These are phyloP conservation scores for Flagelloscypha sp. DNA, from an alignment of 768 basidiomycete genomes.

Conservation along the genomic window DNA sequence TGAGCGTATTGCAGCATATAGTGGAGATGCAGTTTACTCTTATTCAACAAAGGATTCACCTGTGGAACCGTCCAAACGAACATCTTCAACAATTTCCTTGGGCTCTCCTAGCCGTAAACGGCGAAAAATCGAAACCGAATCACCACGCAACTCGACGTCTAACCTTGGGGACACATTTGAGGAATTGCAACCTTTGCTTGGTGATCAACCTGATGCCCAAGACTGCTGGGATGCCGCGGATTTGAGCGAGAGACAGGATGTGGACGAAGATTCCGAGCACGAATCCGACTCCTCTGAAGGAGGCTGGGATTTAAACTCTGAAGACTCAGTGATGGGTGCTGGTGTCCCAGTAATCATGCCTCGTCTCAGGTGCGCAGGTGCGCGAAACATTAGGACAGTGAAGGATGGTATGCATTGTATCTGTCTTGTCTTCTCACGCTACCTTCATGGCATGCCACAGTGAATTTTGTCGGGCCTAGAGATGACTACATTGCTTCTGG, in stretches of 20 bases:
- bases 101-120: conserved; percentile 21
- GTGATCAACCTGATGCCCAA: conserved; percentile 6
- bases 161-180: conserved; percentile 5
- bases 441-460: conserved; percentile 25
- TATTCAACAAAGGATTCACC: conserved; percentile 68
- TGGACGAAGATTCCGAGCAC: conserved; percentile 20
- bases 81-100: conserved; percentile 18
- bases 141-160: conserved; percentile 3
- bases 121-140: conserved; percentile 8
- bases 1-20: conserved; percentile 46
- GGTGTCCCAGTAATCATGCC: conserved; percentile 54
- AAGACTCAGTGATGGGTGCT: no score
- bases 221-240: conserved; percentile 24
- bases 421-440: neutral
- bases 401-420: conserved; percentile 63
- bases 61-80: conserved; percentile 14
- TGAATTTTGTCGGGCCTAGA: conserved; percentile 74
- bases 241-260: conserved; percentile 16
- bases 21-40: conserved; percentile 61
- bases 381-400: conserved; percentile 73
- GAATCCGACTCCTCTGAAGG: conserved; percentile 18
- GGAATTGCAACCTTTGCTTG: conserved; percentile 3
- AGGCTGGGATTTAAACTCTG: conserved; percentile 17
- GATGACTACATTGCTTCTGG: conserved; percentile 79
- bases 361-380: conserved; percentile 54